Evolutionary conservation across 1,284 basidiomycete genomes (phyloP).

Genomic region (Cryptococcus wingfieldii): DNA sequence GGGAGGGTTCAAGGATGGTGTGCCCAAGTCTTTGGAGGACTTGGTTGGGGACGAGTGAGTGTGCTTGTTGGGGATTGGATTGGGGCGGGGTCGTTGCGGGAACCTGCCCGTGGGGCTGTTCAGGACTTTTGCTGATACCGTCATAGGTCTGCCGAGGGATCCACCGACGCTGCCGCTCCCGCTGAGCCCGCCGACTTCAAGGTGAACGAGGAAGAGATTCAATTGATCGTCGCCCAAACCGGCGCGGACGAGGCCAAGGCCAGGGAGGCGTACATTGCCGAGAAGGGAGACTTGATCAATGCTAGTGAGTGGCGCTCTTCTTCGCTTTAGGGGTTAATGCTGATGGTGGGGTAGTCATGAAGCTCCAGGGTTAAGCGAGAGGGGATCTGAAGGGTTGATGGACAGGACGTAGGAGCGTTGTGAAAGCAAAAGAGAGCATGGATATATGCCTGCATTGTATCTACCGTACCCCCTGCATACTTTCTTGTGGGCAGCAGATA

Average conservation of each 20-base stretch:
- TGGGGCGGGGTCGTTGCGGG: neutral
- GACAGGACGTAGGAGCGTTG: neutral
- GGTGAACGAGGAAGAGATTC: constrained; percentile 89
- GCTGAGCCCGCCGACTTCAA: constrained; percentile 69
- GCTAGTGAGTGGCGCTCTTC: constrained; percentile 64
- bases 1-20: constrained; percentile 51
- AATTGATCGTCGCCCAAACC: constrained; percentile 83
- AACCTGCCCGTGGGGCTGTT: too few species aligned
- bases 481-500: too few species aligned
- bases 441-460: neutral
- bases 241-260: constrained; percentile 81
- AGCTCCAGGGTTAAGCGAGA: neutral
- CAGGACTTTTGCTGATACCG: neutral
- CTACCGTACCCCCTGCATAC: neutral
- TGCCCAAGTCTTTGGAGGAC: constrained; percentile 58
- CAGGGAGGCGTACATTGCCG: constrained; percentile 78
- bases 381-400: neutral
- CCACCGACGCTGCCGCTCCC: constrained; percentile 53
- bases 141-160: constrained; percentile 53
- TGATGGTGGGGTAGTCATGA: neutral
- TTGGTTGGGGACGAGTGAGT: constrained; percentile 55
- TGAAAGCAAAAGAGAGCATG: neutral
- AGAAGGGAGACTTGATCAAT: constrained; percentile 86
- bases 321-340: neutral
- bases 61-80: neutral